These are phyloP conservation scores for Tetragonia tetragonoides DNA, from an alignment of 148 eudicot genomes.

Conservation along the genomic window DNA sequence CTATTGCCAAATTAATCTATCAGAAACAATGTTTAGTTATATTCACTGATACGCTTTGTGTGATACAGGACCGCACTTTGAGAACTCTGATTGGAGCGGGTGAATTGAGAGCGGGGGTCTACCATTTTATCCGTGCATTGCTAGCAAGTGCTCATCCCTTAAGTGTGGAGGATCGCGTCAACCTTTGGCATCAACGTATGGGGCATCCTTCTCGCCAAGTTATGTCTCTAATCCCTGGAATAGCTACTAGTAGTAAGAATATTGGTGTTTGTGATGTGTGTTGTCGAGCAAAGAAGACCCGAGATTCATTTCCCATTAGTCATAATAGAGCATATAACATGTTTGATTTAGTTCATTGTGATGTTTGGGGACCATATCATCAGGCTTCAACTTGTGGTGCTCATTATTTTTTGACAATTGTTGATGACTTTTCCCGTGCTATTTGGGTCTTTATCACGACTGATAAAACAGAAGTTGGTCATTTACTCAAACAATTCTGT, in stretches of 20 bases:
- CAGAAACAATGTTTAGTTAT: neutral
- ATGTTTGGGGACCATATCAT: constrained; percentile 10
- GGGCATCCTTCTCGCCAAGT: neutral
- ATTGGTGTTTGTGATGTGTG: neutral
- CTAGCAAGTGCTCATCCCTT: neutral
- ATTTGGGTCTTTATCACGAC: constrained; percentile 4
- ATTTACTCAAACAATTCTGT: neutral
- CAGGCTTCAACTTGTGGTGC: neutral
- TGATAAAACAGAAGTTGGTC: constrained; percentile 3
- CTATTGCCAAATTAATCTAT: neutral
- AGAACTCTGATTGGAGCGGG: neutral
- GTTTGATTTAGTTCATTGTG: neutral
- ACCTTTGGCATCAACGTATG: neutral
- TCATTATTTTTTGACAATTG: constrained; percentile 15
- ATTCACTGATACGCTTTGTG: neutral
- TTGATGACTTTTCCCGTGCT: constrained; percentile 11
- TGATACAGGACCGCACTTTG: neutral
- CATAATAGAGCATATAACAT: neutral
- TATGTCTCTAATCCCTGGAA: neutral
- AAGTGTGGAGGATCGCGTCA: neutral
- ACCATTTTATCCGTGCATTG: neutral
- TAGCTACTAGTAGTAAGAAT: neutral
- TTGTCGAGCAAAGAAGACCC: too few species aligned
- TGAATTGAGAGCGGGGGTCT: neutral
- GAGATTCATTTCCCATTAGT: neutral